Conservation (phyloP, 805 yeast species). For the Allodekkera sacchari region DNA sequence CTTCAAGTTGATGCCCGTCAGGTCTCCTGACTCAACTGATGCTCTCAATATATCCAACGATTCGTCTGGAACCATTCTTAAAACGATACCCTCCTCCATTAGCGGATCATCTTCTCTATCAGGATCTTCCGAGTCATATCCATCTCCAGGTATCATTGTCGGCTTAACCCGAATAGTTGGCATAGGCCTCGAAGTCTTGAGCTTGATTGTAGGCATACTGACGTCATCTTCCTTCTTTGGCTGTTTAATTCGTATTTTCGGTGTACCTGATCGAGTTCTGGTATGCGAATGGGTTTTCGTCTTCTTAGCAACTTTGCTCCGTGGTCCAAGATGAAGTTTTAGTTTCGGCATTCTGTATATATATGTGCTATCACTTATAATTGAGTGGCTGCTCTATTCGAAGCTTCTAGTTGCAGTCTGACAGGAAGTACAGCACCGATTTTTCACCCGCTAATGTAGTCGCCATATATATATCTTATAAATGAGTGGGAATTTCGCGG, state of each 20-base stretch:
- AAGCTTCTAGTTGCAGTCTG: too few relatives aligned
- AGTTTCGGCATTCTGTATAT: background rate
- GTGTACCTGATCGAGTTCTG: constrained; percentile 7
- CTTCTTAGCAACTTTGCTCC: too few relatives aligned
- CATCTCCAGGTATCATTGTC: constrained; percentile 79
- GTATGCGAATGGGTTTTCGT: constrained; percentile 6
- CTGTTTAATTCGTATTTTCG: constrained; percentile 20
- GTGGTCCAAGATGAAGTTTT: background rate
- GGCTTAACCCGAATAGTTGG: constrained; percentile 49
- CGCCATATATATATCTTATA: too few relatives aligned
- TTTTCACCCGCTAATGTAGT: too few relatives aligned
- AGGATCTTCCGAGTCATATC: constrained; percentile 95
- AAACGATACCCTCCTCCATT: constrained; percentile 75
- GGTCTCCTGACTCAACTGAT: constrained; percentile 70
- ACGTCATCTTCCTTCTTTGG: constrained; percentile 5
- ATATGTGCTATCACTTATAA: background rate
- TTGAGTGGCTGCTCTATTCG: background rate
- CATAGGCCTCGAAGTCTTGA: constrained; percentile 16
- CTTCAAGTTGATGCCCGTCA: constrained; percentile 61
- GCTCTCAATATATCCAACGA: constrained; percentile 66
- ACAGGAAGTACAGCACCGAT: too few relatives aligned
- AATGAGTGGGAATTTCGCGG: too few relatives aligned
- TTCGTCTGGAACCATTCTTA: constrained; percentile 63
- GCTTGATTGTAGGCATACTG: constrained; percentile 8
- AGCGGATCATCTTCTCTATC: constrained; percentile 93